Base-by-base conservation (phyloP, 2,329 filamentous ascomycete genomes). In the Rasamsonia emersonii region DNA sequence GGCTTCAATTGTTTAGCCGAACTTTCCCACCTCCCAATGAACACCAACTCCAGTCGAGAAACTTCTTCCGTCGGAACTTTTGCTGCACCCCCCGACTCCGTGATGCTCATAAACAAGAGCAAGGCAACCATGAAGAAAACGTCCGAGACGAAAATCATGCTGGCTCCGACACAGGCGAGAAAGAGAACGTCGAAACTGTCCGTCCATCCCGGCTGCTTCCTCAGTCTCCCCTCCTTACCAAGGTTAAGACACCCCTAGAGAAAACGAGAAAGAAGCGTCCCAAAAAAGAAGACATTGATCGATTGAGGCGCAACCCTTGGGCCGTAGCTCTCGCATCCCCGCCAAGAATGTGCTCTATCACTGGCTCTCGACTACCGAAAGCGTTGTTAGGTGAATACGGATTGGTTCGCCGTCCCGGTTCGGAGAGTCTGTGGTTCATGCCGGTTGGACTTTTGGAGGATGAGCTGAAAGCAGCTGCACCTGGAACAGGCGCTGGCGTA, bases 221-320 rank as follows among this genome's bases (percentile, higher is more conserved):
- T 2, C 52, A 58, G 39, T 61, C 57, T 1, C 57, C 57, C 4
- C 38, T 60, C 5, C 24, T 58, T 30, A 48, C 49, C 20, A 28
- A 45, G 18, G 40, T 17, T 33, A 39, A 6, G 36, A 36, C 24
- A 33, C 37, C 15, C 37, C 17, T 14, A 17, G 10, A 39, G 2
- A 46, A 47, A 27, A 40, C 32, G 4, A 46, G 43, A 31, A 57
- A 57, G 36, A 43, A 38, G 11, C 42, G 37, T 4, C 35, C 54
- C 15, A 43, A 40, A 15, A 33, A 36, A 25, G 36, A 41, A 3
- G 51, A 59, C 24, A 37, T 43, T 16, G 44, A 51, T 9, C 40
- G 49, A 3, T 43, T 63, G n/a, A 28, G 36, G 18, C 44, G 49
- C 10, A 64, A 64, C 25, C 57, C 59, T 13, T 64, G 59, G 59